Evolutionary conservation across 2,329 filamentous ascomycete species (phyloP).

Genomic region (Phaeosphaeriaceae sp.): DNA sequence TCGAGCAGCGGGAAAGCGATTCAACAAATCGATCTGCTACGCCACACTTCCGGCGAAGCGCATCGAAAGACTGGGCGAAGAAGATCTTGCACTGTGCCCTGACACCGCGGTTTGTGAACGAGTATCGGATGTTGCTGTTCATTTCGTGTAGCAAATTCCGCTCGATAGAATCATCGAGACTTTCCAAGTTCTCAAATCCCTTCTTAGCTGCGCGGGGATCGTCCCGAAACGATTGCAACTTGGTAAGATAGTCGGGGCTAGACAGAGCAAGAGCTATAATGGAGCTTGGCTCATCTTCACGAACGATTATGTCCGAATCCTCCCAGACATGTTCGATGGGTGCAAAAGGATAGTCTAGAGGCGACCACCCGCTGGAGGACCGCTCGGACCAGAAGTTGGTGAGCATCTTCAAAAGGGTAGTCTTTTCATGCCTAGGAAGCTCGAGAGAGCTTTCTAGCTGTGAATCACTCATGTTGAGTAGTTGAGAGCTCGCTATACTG

Average conservation of each 20-base stretch:
- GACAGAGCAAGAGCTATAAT: conserved; percentile 92
- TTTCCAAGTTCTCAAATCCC: conserved; percentile 28
- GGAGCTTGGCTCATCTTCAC: conserved; percentile 96
- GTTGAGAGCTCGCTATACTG: conserved; percentile 64
- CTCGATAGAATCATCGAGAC: conserved; percentile 77
- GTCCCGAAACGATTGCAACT: conserved; percentile 72
- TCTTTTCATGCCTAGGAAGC: conserved; percentile 90
- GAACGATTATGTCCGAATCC: conserved; percentile 94
- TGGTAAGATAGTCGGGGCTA: conserved; percentile 84
- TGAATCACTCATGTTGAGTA: conserved; percentile 61
- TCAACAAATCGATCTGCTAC: conserved; percentile 94
- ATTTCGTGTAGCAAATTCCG: conserved; percentile 83
- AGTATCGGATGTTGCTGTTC: conserved; percentile 93
- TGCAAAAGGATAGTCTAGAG: conserved; percentile 86
- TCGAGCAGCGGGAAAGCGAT: conserved; percentile 90
- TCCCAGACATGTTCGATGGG: conserved; percentile 93
- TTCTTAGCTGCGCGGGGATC: conserved; percentile 29
- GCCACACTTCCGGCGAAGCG: conserved; percentile 88
- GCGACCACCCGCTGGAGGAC: conserved; percentile 92
- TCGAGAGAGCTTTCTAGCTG: conserved; percentile 71
- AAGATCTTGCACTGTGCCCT: conserved; percentile 98
- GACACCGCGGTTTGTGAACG: conserved; percentile 92
- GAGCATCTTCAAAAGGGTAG: conserved; percentile 91
- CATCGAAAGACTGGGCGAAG: conserved; percentile 97
- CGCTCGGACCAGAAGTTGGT: conserved; percentile 99